phyloP scores from a whole-genome alignment of 2,329 filamentous ascomycete species.

The Bipolaris sorokiniana region DNA sequence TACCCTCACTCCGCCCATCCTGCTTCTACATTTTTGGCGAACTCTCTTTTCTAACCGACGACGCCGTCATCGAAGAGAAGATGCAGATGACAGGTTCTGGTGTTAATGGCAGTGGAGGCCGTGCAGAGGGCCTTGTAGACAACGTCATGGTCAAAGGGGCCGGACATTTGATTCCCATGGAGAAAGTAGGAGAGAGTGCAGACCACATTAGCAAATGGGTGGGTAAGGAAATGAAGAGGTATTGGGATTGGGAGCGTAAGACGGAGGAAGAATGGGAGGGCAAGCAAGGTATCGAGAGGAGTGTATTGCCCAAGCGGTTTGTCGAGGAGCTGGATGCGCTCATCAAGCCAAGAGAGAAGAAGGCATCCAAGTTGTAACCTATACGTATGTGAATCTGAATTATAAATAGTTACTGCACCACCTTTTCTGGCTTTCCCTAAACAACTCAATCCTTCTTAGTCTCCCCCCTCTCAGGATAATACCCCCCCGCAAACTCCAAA shows the following conservation, averaged over 20 bases:
- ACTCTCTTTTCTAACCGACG: constrained; percentile 61
- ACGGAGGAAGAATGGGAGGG: constrained; percentile 42
- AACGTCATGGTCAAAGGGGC: constrained; percentile 67
- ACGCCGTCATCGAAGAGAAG: constrained; percentile 62
- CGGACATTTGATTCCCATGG: constrained; percentile 86
- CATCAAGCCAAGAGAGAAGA: constrained; percentile 26
- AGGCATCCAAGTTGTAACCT: constrained; percentile 28
- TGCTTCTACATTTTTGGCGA: constrained; percentile 69
- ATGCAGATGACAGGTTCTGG: constrained; percentile 68
- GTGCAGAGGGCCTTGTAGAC: constrained; percentile 68
- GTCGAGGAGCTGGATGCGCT: constrained; percentile 36
- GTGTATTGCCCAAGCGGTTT: constrained; percentile 36
- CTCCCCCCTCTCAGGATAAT: constrained; percentile 53
- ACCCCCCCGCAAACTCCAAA: constrained; percentile 58
- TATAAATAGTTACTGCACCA: too few relatives aligned
- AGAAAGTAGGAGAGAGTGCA: constrained; percentile 72
- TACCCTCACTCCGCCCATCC: constrained; percentile 67
- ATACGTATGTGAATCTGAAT: too few relatives aligned
- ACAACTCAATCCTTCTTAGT: constrained; percentile 36
- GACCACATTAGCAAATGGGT: constrained; percentile 53
- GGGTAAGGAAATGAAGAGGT: constrained; percentile 47
- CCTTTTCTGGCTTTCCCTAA: too few relatives aligned
- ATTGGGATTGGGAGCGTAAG: constrained; percentile 41
- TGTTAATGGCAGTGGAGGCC: constrained; percentile 71
- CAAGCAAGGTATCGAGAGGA: constrained; percentile 39